Evolutionary conservation across 23 red algal species (phyloP).

Genomic region (Cyanidium caldarium): DNA sequence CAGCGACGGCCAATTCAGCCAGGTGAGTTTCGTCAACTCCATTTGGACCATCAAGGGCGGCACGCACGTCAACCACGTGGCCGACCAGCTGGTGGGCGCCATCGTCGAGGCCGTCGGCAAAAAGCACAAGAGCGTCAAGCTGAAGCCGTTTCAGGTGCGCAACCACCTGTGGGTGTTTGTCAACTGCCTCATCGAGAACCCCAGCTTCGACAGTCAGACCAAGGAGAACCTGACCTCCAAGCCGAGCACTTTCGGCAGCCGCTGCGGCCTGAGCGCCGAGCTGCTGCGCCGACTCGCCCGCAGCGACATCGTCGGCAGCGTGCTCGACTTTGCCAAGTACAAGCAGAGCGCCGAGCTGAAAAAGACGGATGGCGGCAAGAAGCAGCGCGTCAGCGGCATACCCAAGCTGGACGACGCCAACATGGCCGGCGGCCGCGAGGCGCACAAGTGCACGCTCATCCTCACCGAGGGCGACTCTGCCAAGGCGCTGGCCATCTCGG

Average conservation of each 20-base stretch:
- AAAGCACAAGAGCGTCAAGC: constrained; percentile 76
- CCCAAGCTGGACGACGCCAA: constrained; percentile 39
- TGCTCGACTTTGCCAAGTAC: constrained; percentile 67
- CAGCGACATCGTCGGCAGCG: constrained; percentile 54
- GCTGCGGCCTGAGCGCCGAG: constrained; percentile 57
- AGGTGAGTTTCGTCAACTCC: constrained; percentile 97
- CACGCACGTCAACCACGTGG: constrained; percentile 79
- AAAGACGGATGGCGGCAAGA: constrained; percentile 98
- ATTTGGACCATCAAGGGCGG: constrained; percentile 99
- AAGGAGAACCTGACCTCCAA: constrained; percentile 84
- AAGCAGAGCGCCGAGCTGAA: constrained; percentile 73
- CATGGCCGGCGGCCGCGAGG: constrained; percentile 17
- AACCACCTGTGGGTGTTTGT: constrained; percentile 80
- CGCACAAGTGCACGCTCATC: constrained; percentile 25
- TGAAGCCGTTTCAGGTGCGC: constrained; percentile 73
- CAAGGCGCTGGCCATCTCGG: constrained; percentile 30
- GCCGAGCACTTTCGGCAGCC: constrained; percentile 63
- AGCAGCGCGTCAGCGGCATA: constrained; percentile 28
- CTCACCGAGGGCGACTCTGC: constrained; percentile 47
- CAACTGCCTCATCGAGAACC: constrained; percentile 91
- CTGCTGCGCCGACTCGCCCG: constrained; percentile 48
- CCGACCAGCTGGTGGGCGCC: constrained; percentile 51
- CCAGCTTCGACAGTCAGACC: constrained; percentile 91
- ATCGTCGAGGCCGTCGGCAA: constrained; percentile 66
- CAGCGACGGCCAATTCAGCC: constrained; percentile 76